Evolutionary conservation across 2,329 filamentous ascomycete species (phyloP).

Genomic region (Ophiostoma australiae): DNA sequence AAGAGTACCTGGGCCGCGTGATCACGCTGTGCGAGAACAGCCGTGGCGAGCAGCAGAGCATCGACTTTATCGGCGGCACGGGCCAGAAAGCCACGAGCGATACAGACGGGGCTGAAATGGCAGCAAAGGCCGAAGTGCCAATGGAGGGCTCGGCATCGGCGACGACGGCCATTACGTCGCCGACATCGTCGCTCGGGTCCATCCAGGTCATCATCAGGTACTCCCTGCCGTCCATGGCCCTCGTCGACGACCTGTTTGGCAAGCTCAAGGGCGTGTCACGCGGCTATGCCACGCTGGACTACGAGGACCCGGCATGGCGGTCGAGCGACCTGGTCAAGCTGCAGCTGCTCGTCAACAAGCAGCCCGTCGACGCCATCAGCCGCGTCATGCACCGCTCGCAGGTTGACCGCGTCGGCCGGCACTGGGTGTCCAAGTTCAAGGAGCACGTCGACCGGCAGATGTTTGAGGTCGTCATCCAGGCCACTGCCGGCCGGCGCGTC

Average conservation of each 20-base stretch:
- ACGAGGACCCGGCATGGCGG: conserved; percentile 89
- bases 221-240: conserved; percentile 75
- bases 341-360: conserved; percentile 88
- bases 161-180: neutral
- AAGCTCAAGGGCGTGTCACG: conserved; percentile 83
- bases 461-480: conserved; percentile 86
- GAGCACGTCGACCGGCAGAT: conserved; percentile 94
- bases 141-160: conserved; percentile 31
- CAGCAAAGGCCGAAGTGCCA: neutral
- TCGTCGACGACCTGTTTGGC: conserved; percentile 96
- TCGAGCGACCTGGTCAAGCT: conserved; percentile 78
- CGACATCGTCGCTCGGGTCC: conserved; percentile 61
- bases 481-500: conserved; percentile 73
- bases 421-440: conserved; percentile 95
- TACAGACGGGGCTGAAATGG: neutral
- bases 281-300: conserved; percentile 92
- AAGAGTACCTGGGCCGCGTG: conserved; percentile 88
- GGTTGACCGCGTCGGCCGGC: conserved; percentile 70
- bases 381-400: conserved; percentile 81
- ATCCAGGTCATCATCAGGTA: conserved; percentile 95
- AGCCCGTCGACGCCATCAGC: conserved; percentile 89
- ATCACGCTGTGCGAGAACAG: conserved; percentile 93
- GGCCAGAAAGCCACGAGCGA: neutral
- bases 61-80: conserved; percentile 68
- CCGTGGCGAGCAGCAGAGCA: conserved; percentile 76